A percentile compares a stretch with the other conserved stretches of the same genome.
phyloP scores from a whole-genome alignment of 768 basidiomycete species.

The Collybia sordida region DNA sequence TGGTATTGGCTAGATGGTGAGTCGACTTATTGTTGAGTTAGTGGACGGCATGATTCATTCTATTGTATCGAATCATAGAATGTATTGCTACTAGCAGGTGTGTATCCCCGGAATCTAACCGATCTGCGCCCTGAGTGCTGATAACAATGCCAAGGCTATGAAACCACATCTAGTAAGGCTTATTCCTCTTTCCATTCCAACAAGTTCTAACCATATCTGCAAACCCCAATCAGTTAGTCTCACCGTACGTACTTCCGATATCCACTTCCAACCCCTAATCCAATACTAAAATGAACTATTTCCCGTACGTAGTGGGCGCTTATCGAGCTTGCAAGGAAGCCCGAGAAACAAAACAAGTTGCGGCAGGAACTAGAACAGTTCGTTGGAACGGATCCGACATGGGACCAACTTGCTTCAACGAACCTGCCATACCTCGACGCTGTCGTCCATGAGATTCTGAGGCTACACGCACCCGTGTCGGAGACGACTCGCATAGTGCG shows the following conservation, averaged over 20 bases:
- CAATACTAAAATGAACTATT: not conserved
- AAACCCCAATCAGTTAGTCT: not conserved
- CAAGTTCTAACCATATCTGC: not conserved
- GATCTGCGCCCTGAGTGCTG: not conserved
- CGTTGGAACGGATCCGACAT: slow-evolving; percentile 45
- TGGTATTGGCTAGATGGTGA: slow-evolving; percentile 5
- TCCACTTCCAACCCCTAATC: no score
- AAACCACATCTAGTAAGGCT: slow-evolving; percentile 1
- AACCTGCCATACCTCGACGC: slow-evolving; percentile 57
- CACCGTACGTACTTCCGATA: not conserved
- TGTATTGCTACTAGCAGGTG: slow-evolving; percentile 2
- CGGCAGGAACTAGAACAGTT: slow-evolving; percentile 40
- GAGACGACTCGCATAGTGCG: slow-evolving; percentile 38
- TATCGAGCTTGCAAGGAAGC: not conserved
- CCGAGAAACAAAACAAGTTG: not conserved
- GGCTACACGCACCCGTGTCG: slow-evolving; percentile 41
- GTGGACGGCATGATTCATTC: not conserved
- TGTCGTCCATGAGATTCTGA: slow-evolving; percentile 43
- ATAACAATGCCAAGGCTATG: not conserved
- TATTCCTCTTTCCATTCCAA: not conserved
- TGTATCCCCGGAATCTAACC: not conserved
- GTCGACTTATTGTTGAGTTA: not conserved
- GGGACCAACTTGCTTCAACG: slow-evolving; percentile 51
- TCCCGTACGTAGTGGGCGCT: not conserved
- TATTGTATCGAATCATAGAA: slow-evolving; percentile 1